These are phyloP conservation scores for peach (Prunus persica) DNA, from an alignment of 306 rosid species.

Conservation along the genomic window DNA sequence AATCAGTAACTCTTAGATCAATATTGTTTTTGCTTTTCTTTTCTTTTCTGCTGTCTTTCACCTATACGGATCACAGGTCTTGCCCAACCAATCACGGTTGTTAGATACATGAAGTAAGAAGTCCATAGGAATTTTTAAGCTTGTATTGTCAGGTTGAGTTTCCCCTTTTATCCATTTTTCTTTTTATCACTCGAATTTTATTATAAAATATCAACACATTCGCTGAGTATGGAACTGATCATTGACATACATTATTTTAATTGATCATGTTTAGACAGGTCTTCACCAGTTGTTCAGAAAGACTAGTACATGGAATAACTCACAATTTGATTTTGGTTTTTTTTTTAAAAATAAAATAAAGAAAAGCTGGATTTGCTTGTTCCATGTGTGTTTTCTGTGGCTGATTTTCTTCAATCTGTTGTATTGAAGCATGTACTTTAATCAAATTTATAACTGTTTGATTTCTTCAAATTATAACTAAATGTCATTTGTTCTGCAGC, in stretches of 20 bases:
- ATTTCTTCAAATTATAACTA: neutral
- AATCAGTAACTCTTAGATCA: too few species aligned
- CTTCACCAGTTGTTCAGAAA: neutral
- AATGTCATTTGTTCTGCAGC: constrained; percentile 33
- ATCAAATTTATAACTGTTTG: neutral
- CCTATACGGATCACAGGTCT: too few species aligned
- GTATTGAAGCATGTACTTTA: neutral
- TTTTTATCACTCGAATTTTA: neutral
- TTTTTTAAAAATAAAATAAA: too few species aligned
- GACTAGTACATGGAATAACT: neutral
- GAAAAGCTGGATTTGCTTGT: too few species aligned
- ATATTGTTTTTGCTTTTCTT: too few species aligned
- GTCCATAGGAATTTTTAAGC: too few species aligned
- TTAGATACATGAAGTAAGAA: too few species aligned
- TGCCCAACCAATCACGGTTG: too few species aligned
- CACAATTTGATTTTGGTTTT: neutral
- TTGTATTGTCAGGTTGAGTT: too few species aligned
- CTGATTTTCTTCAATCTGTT: neutral
- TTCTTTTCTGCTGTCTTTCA: neutral
- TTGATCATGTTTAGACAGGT: neutral
- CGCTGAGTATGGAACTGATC: neutral
- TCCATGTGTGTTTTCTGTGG: neutral
- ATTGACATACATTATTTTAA: neutral
- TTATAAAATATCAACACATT: too few species aligned
- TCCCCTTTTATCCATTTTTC: neutral